Conservation (phyloP, 139 green algal species). For the Ettlia oleoabundans region DNA sequence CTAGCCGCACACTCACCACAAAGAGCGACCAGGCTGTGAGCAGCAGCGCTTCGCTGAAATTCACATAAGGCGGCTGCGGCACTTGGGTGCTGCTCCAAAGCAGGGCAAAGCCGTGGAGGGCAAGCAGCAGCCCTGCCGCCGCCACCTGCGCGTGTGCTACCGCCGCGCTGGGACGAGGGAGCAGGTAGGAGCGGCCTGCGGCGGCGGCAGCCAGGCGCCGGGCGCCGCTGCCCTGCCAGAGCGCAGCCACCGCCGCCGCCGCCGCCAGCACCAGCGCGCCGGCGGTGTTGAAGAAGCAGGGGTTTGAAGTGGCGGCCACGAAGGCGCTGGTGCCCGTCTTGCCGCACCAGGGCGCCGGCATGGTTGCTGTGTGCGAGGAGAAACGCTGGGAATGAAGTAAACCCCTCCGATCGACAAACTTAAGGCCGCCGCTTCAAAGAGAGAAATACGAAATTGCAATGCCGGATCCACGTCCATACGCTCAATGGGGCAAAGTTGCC, state of each 20-base stretch:
- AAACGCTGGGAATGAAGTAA: too few relatives aligned
- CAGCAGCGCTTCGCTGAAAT: constrained; percentile 32
- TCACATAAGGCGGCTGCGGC: constrained; percentile 7
- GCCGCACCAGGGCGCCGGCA: constrained; percentile 13
- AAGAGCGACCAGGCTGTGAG: constrained; percentile 9
- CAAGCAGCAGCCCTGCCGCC: not conserved
- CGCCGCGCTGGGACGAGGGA: not conserved
- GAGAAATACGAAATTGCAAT: not conserved
- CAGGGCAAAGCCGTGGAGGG: constrained; percentile 34
- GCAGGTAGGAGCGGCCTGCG: not conserved
- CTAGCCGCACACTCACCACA: not conserved
- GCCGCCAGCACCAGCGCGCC: not conserved
- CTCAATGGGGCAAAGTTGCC: too few relatives aligned
- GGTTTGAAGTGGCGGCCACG: constrained; percentile 11
- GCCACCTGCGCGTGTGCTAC: constrained; percentile 1
- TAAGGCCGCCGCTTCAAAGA: too few relatives aligned
- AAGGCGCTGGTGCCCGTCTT: not conserved
- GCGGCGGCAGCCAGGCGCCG: constrained; percentile 1
- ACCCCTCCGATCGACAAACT: too few relatives aligned
- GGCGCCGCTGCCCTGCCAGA: not conserved
- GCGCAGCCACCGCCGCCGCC: not conserved
- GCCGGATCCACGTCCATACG: not conserved
- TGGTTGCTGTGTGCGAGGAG: too few relatives aligned
- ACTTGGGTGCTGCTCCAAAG: constrained; percentile 7
- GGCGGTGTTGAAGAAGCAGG: constrained; percentile 30